Evolutionary conservation across 208 protist genomes (phyloP).

Genomic region (Acanthamoeba lenticulata): DNA sequence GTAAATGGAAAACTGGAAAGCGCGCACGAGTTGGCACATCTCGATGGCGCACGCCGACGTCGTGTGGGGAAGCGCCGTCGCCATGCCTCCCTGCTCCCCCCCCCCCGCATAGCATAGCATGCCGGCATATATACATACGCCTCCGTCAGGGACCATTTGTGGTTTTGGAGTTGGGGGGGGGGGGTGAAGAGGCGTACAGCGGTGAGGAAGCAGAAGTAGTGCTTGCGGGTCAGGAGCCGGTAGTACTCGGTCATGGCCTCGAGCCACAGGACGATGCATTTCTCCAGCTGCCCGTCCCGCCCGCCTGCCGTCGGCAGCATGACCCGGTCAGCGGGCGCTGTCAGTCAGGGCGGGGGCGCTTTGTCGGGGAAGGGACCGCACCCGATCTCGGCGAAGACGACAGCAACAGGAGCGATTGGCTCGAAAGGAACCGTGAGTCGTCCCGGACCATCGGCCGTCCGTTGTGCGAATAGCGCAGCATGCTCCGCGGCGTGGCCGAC

Average conservation of each 20-base stretch:
- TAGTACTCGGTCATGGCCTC: constrained; percentile 42
- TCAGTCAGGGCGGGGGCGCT: neutral
- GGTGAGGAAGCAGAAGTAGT: neutral
- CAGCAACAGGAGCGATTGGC: neutral
- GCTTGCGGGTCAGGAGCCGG: constrained; percentile 27
- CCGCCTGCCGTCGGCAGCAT: too few relatives aligned
- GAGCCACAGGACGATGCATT: constrained; percentile 28
- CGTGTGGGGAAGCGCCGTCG: constrained; percentile 2
- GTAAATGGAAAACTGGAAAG: neutral
- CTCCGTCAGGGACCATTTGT: too few relatives aligned
- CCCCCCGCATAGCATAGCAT: too few relatives aligned
- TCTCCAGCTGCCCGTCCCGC: neutral
- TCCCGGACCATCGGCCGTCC: neutral
- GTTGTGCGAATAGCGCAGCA: neutral
- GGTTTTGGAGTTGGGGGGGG: neutral
- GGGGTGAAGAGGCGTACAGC: neutral
- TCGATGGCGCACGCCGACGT: neutral
- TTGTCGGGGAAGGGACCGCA: neutral
- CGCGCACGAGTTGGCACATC: neutral
- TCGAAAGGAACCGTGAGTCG: too few relatives aligned
- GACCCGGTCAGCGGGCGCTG: neutral
- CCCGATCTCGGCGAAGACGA: neutral
- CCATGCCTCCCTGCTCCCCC: constrained; percentile 25
- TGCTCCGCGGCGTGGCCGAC: neutral
- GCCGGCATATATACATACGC: too few relatives aligned